Percentiles rank a stretch among this genome's conserved stretches.
Evolutionary conservation across 2,329 filamentous ascomycete species (phyloP).

Genomic region (Westerdykella sp.): DNA sequence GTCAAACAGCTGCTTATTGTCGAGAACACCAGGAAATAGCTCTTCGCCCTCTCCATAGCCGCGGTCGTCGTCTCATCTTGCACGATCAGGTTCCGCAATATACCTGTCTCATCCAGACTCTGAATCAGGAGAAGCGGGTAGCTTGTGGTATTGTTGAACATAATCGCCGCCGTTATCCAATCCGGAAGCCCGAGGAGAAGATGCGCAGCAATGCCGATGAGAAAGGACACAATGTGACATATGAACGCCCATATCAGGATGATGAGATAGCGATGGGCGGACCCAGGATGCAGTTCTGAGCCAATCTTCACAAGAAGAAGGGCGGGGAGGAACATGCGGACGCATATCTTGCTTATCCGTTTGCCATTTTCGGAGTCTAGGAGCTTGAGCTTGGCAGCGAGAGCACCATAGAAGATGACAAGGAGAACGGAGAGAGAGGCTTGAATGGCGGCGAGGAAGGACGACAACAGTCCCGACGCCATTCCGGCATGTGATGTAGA

Average conservation of each 20-base stretch:
- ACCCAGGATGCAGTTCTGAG: slow-evolving; percentile 44
- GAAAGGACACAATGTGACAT: slow-evolving; percentile 46
- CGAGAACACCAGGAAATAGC: slow-evolving; percentile 60
- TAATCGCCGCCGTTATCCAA: slow-evolving; percentile 50
- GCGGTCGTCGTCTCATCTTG: slow-evolving; percentile 37
- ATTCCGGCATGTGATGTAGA: slow-evolving; percentile 3
- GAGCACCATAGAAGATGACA: slow-evolving; percentile 47
- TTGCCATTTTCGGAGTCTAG: slow-evolving; percentile 46
- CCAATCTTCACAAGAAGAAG: slow-evolving; percentile 50
- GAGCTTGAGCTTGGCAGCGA: slow-evolving; percentile 44
- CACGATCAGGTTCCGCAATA: slow-evolving; percentile 45
- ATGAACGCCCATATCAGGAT: slow-evolving; percentile 47
- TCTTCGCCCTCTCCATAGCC: slow-evolving; percentile 54
- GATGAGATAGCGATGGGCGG: slow-evolving; percentile 43
- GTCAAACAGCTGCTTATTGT: slow-evolving; percentile 57
- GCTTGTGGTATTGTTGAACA: slow-evolving; percentile 53
- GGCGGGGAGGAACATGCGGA: slow-evolving; percentile 49
- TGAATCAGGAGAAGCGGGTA: slow-evolving; percentile 47
- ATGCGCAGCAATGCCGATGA: slow-evolving; percentile 40
- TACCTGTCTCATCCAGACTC: slow-evolving; percentile 51
- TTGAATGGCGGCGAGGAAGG: slow-evolving; percentile 49
- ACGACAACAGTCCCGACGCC: slow-evolving; percentile 19
- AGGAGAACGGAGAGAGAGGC: slow-evolving; percentile 50
- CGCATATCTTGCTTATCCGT: slow-evolving; percentile 47
- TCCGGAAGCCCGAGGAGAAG: slow-evolving; percentile 44